Base-by-base conservation (phyloP, 2,329 filamentous ascomycete genomes). In the Diaporthe batatas region DNA sequence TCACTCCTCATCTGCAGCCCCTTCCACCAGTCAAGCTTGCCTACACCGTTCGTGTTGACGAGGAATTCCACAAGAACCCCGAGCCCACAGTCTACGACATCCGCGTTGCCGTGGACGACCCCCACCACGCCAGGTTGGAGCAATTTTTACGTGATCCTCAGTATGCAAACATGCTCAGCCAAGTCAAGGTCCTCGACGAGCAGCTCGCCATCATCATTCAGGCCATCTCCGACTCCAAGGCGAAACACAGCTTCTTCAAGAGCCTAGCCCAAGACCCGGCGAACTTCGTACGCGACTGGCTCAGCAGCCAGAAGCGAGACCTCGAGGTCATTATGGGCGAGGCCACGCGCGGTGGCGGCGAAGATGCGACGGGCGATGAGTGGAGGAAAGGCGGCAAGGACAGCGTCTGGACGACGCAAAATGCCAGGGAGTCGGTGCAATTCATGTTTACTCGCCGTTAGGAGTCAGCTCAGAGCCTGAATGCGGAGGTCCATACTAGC, bases 41-140 rank as follows among this genome's bases (percentile, higher is more conserved):
- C 29, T 99, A 98, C 85, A 99, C 95, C 11, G 96, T 99, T 80
- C 94, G 96, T 73, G 93, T 98, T 53, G 96, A 99, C 81, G 88
- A 94, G 78, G 90, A 92, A 11, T 96, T 95, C 79, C 92, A 96
- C 79, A 91, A 90, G 76, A 84, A 91, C 71, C 92, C 94, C 5
- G 86, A 90, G 68, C 91, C 94, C 0, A 98, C 95, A 7, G 87
- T 98, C 77, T 98, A 98, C 84, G 96, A 98, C 82, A 88, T 99
- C 62, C 91, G 92, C 77, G 93, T 99, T 58, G 88, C 91, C 1
- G 89, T 98, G 21, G 94, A 97, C 77, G 94, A 98, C 79, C 94
- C 95, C 1, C 87, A 97, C 65, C 91, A 91, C 68, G 87, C 88
- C 44, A 90, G 89, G 77, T 88, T 94, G 81, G 82, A 89, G 54